Evolutionary conservation across 2,329 filamentous ascomycete genomes (phyloP), one percentile per base, ranked within the genome.

Genomic region (Aureobasidium namibiae): DNA sequence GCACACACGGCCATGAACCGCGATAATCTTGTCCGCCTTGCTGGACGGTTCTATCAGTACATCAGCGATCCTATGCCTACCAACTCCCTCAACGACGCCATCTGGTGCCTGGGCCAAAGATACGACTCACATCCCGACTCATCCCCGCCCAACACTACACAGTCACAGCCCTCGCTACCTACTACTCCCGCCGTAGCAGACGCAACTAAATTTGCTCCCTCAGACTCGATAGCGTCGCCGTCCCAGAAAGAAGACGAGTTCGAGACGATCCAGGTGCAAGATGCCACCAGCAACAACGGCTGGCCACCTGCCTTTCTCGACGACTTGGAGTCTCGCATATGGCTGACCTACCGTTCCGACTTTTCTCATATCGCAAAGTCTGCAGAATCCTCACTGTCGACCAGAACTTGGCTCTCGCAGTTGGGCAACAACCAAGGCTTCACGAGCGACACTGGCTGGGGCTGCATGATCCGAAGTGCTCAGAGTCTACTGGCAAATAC

Each of bases 381-480:
- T 4, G 79, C 82, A 57, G 88, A 92, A 1, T 80, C 86, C 4
- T 78, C 84, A 8, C 83, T 97, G 76, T 95, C 90, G 3, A 83
- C 97, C 60, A 79, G 89, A 1, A 92, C 95, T 73, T 86, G 91
- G 53, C 78, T 97, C 65, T 88, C 91, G 68, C 88, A 90, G 68
- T 76, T 97, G 6, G 81, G 84, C 11, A 90, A 96, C 50, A 83
- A 89, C 60, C 80, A 80, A 26, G 91, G 89, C 4, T 99, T 97
- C 73, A 88, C 90, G 11, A 92, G 90, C 1, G 94, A 99, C 71
- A 92, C 90, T 10, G 94, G 94, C 54, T 99, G 95, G 91, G 94
- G 94, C 0, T 99, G 94, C 70, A 99, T 99, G 94, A 97, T 99
- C 66, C 81, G 94, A 61, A 96, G 92, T 6, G 94, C 94, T 3